These are phyloP conservation scores for Calycina herbarum DNA, from an alignment of 2,329 filamentous ascomycete genomes.

Conservation along the genomic window DNA sequence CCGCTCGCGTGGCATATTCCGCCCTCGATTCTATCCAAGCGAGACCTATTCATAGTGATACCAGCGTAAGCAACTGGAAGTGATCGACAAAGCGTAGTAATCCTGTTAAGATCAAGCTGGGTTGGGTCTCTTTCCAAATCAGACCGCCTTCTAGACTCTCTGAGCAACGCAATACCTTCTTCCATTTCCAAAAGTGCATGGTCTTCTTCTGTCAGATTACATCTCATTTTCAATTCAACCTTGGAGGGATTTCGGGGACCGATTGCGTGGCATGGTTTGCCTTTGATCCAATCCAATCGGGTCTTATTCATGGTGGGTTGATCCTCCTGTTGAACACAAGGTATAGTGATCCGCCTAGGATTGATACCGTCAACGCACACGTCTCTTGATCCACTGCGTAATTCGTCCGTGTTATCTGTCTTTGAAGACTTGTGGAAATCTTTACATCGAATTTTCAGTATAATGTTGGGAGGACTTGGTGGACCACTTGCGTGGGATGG, in stretches of 20 bases:
- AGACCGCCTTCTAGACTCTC: not conserved
- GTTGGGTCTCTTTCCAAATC: not conserved
- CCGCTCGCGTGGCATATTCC: too few relatives aligned
- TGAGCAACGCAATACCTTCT: not conserved
- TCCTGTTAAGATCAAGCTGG: not conserved
- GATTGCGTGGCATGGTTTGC: not conserved
- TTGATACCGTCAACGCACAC: not conserved
- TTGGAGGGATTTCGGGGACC: not conserved
- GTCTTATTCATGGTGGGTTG: not conserved
- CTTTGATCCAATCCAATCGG: not conserved
- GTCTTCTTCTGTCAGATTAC: not conserved
- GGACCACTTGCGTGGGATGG: too few relatives aligned
- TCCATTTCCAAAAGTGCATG: not conserved
- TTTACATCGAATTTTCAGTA: not conserved
- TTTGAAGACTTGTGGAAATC: not conserved
- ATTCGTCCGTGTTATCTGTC: too few relatives aligned
- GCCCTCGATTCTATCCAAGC: not conserved
- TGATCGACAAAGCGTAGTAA: not conserved
- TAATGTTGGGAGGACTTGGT: not conserved
- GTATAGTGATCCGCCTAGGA: not conserved
- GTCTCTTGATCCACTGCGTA: not conserved
- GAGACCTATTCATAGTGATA: not conserved
- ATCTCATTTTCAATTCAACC: not conserved
- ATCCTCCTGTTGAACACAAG: not conserved
- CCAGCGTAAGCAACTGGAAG: not conserved